Evolutionary conservation across 306 rosid genomes (phyloP), one percentile per base, ranked within the genome.

Genomic region (Arachis stenosperma): DNA sequence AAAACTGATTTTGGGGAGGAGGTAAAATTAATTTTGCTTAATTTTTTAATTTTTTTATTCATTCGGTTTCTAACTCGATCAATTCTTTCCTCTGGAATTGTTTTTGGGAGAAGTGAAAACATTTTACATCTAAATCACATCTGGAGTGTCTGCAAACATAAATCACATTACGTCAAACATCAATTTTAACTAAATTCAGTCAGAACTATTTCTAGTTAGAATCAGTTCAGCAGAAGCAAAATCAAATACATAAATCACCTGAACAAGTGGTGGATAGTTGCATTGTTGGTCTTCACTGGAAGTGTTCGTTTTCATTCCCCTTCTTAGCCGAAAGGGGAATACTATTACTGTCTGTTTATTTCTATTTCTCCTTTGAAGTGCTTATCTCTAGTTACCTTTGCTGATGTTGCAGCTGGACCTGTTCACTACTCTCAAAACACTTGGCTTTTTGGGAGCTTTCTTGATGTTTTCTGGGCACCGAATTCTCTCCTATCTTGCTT

Each of bases 401-500:
- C 67, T 79, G 54, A 47, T 79, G 67, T 71, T 71, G 74, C 98
- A 95, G 99, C 88, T 92, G 90, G 96, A 95, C 80, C 87, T 95
- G 68, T 95, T 95, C 68, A 91, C 97, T 7, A 95, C 99, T 7
- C 84, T 95, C 75, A 95, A 90, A 87, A 44, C 81, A 64, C 79
- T 95, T 15, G 89, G 97, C 40, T 57, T 95, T 62, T 75, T 95
- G 86, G 99, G 97, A 65, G 81, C 51, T 46, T 82, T 90, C 73
- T 74, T 92, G 84, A 66, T 95, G 85, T 81, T 92, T 78, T 85
- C 90, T 75, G 98, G 99, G 50, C 98, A 95, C 86, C 81, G 93
- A 58, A 86, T 76, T 74, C 99, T 92, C 44, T 91, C 98, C 81
- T 88, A 92, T 70, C 90, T 86, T 44, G 98, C 99, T 56, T 84